Conservation (phyloP, 2,329 filamentous ascomycete species). For the Chaetothyriales sp. region DNA sequence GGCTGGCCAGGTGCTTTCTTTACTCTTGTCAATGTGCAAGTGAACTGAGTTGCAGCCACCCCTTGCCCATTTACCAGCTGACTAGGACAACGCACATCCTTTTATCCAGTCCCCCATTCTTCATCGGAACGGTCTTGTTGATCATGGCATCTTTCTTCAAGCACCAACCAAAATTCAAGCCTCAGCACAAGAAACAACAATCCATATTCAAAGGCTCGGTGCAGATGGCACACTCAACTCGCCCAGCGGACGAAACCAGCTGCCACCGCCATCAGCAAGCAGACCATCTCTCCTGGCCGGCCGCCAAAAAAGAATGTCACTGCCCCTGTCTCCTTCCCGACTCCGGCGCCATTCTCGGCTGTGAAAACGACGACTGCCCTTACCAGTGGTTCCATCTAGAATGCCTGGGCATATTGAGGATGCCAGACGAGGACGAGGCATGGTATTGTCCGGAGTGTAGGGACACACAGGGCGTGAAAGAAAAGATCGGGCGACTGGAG, state of each 20-base stretch:
- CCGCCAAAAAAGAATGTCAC: not conserved
- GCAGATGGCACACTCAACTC: not conserved
- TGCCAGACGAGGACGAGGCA: constrained; percentile 43
- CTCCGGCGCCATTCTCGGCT: constrained; percentile 55
- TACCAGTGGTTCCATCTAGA: constrained; percentile 56
- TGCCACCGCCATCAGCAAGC: not conserved
- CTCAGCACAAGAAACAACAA: not conserved
- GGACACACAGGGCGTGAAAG: constrained; percentile 20
- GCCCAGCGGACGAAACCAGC: too few species aligned
- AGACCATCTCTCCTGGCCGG: not conserved
- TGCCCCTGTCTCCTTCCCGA: not conserved
- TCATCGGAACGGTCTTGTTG: not conserved
- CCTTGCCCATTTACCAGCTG: not conserved
- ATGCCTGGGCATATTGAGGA: constrained; percentile 47
- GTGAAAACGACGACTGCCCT: constrained; percentile 50
- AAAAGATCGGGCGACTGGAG: constrained; percentile 15
- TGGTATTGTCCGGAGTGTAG: constrained; percentile 44
- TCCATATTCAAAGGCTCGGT: not conserved
- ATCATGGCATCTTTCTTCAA: constrained; percentile 2
- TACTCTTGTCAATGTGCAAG: too few species aligned
- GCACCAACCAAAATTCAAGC: constrained; percentile 1
- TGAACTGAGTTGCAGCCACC: too few species aligned
- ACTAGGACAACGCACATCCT: not conserved
- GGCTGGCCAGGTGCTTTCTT: too few species aligned
- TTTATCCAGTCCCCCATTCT: not conserved